A percentile compares a stretch with the other conserved stretches of the same genome.
These are phyloP conservation scores for Xylaria sp. DNA, from an alignment of 2,329 filamentous ascomycete genomes.

Conservation along the genomic window DNA sequence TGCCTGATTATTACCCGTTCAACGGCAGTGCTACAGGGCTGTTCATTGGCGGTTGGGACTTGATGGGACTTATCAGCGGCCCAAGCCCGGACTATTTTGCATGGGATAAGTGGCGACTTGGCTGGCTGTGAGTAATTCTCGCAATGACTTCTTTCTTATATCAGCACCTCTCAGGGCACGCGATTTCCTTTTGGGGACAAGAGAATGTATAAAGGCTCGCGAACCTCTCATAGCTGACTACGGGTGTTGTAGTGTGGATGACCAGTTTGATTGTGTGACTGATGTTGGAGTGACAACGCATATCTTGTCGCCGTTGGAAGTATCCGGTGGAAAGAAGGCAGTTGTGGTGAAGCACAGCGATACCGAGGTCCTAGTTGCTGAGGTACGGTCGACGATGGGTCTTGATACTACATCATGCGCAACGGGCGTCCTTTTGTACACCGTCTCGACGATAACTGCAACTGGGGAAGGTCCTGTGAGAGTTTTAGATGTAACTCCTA, in stretches of 20 bases:
- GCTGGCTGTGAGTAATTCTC: slow-evolving; percentile 46
- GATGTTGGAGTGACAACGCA: slow-evolving; percentile 45
- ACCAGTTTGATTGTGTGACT: slow-evolving; percentile 49
- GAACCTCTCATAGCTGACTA: not conserved
- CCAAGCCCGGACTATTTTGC: slow-evolving; percentile 52
- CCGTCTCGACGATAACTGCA: slow-evolving; percentile 45
- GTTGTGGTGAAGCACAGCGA: slow-evolving; percentile 46
- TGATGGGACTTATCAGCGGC: slow-evolving; percentile 52
- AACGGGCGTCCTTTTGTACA: slow-evolving; percentile 52
- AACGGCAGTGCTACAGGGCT: slow-evolving; percentile 43
- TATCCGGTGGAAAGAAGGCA: slow-evolving; percentile 41
- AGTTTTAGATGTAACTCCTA: slow-evolving; percentile 50
- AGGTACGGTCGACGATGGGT: slow-evolving; percentile 45
- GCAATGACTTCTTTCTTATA: not conserved
- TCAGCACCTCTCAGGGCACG: not conserved
- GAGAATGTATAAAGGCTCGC: not conserved
- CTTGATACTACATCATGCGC: slow-evolving; percentile 47
- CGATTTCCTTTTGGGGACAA: not conserved
- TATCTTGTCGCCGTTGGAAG: slow-evolving; percentile 42
- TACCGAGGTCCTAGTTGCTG: slow-evolving; percentile 48
- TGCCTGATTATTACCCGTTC: slow-evolving; percentile 53
- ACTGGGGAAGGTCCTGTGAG: slow-evolving; percentile 49
- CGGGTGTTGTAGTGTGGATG: slow-evolving; percentile 36
- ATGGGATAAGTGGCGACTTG: slow-evolving; percentile 54
- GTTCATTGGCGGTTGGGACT: slow-evolving; percentile 52